phyloP scores from a whole-genome alignment of 1,139 yeast species.

The Debaryomyces sp. region DNA sequence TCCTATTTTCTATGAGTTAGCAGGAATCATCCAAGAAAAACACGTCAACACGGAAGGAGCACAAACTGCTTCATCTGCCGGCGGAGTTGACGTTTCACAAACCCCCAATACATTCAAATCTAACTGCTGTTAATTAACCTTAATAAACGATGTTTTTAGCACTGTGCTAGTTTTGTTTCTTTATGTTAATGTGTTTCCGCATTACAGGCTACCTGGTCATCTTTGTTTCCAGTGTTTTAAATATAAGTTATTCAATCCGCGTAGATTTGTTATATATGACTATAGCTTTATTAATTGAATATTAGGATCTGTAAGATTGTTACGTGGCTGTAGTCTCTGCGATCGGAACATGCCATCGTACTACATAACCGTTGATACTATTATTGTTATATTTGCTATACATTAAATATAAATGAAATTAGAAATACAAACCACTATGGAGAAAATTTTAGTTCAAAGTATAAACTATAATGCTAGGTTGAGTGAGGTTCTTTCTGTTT shows the following conservation, averaged over 20 bases:
- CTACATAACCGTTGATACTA: too few relatives aligned
- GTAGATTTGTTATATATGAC: slow-evolving; percentile 1
- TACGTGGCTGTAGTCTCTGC: background rate
- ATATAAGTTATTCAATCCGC: background rate
- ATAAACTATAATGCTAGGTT: slow-evolving; percentile 2
- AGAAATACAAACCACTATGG: slow-evolving; percentile 1
- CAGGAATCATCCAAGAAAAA: slow-evolving; percentile 84
- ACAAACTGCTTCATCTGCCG: slow-evolving; percentile 23
- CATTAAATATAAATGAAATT: background rate
- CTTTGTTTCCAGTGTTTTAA: background rate
- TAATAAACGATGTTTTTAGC: background rate
- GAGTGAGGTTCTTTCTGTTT: background rate
- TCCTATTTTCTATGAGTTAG: slow-evolving; percentile 86
- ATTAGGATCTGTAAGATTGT: background rate
- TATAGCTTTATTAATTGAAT: background rate
- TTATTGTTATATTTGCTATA: slow-evolving; percentile 1
- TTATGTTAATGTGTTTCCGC: background rate
- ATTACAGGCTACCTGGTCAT: background rate
- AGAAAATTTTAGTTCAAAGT: slow-evolving; percentile 1
- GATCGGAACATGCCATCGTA: too few relatives aligned
- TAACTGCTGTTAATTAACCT: slow-evolving; percentile 39
- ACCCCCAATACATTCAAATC: slow-evolving; percentile 32
- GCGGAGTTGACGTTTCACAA: slow-evolving; percentile 53
- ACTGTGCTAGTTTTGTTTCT: background rate
- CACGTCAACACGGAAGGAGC: slow-evolving; percentile 47